Evolutionary conservation across 2,329 filamentous ascomycete genomes (phyloP), one percentile per base, ranked within the genome.

Genomic region (Penicillium sclerotiorum): DNA sequence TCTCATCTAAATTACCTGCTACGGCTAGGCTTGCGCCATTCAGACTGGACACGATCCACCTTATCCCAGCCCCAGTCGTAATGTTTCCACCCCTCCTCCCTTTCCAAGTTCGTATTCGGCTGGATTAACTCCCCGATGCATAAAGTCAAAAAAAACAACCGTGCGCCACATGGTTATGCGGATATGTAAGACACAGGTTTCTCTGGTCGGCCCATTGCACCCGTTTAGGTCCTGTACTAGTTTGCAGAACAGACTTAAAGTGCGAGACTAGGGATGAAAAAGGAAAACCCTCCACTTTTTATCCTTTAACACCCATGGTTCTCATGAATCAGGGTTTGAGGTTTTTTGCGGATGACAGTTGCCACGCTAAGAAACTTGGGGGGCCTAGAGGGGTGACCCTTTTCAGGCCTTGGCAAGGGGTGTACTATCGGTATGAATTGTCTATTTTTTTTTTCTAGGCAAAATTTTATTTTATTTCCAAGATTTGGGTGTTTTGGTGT

Each of bases 281-380:
- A 23, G 28, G 28, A 30, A 15, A 25, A 30, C 23, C 27, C 32
- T 41, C 32, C 42, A 41, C 37, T 33, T 28, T 28, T 20, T 33
- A 13, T 27, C 12, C 4, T 27, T 35, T 30, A 12, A 1, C 17
- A 47, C 36, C 58, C 58, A 60, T 55, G 51, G 57, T 51, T 53
- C 46, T n/a, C 8, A 45, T 36, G 21, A 21, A 25, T 13, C 30
- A 47, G 55, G 48, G 45, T 55, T 52, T 60, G 50, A 60, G 58
- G 45, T 55, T 59, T n/a, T n/a, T n/a, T 59, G 49, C 55, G 35
- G 43, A 44, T 60, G 58, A 59, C 56, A 60, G 52, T 57, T 57
- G 52, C 55, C 52, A 46, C 46, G 17, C 33, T 11, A 8, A n/a
- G 3, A 39, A 23, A 18, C 35, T 25, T 21, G 42, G 28, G n/a